Conservation (phyloP, 305 asterid genomes). For the Fraxinus albicans region DNA sequence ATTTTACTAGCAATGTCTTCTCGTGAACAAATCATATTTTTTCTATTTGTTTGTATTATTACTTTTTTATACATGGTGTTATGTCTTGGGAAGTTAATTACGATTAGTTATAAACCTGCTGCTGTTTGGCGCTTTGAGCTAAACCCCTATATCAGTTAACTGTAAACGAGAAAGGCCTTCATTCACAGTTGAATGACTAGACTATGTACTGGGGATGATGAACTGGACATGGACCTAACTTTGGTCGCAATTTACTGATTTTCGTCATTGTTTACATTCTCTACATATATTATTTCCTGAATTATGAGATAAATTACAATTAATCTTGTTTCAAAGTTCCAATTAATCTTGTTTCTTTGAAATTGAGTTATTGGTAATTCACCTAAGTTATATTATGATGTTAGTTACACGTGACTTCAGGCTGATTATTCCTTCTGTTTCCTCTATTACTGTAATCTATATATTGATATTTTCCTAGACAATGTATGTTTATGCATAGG, state of each 20-base stretch:
- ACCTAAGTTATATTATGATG: neutral
- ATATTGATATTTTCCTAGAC: neutral
- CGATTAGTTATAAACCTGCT: neutral
- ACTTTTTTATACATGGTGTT: neutral
- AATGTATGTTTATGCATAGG: neutral
- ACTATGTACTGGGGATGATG: neutral
- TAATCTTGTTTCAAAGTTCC: neutral
- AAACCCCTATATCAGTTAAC: neutral
- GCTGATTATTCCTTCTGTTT: neutral
- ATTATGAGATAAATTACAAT: neutral
- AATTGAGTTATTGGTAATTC: neutral
- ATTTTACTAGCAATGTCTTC: neutral
- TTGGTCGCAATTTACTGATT: neutral
- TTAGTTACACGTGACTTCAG: neutral
- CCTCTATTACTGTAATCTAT: conserved; percentile 2
- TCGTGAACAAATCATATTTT: neutral
- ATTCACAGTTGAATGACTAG: neutral
- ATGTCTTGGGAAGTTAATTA: neutral
- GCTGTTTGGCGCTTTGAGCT: neutral
- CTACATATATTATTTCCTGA: neutral
- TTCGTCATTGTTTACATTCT: conserved; percentile 1
- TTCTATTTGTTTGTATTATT: neutral
- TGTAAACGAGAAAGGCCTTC: neutral
- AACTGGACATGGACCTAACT: neutral
- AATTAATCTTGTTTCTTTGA: neutral